Percentiles rank a stretch among this genome's conserved stretches.
Evolutionary conservation across 768 basidiomycete genomes (phyloP).

Genomic region (Mycena floridula): DNA sequence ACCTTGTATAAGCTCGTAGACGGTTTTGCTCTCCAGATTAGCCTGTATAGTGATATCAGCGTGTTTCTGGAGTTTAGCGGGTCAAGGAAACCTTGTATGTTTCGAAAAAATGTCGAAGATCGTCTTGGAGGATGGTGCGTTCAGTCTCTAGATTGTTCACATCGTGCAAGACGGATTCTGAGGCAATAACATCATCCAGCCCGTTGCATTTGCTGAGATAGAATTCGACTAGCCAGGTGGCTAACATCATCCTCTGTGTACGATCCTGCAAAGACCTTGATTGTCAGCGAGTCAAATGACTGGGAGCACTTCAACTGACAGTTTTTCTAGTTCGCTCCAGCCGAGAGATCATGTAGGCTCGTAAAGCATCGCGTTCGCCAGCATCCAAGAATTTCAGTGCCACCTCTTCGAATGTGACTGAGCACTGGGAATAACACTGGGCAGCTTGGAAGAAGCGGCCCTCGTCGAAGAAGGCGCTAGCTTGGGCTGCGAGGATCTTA

Average conservation of each 20-base stretch:
- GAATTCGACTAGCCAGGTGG: conserved; percentile 97
- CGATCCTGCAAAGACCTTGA: conserved; percentile 51
- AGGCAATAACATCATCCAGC: conserved; percentile 88
- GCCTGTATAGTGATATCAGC: conserved; percentile 35
- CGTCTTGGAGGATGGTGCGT: conserved; percentile 81
- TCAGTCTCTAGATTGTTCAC: conserved; percentile 82
- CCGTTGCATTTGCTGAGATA: conserved; percentile 96
- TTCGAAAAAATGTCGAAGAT: conserved; percentile 86
- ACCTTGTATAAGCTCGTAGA: conserved; percentile 89
- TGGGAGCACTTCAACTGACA: conserved; percentile 35
- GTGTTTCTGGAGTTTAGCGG: background rate
- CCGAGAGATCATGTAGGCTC: conserved; percentile 84
- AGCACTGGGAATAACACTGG: conserved; percentile 86
- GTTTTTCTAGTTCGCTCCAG: conserved; percentile 80
- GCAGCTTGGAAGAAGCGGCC: conserved; percentile 88
- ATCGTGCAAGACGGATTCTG: conserved; percentile 75
- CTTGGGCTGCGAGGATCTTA: conserved; percentile 77
- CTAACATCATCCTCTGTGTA: conserved; percentile 94
- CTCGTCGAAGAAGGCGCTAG: conserved; percentile 69
- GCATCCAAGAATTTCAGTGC: conserved; percentile 84
- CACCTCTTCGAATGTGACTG: conserved; percentile 86
- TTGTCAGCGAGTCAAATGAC: background rate
- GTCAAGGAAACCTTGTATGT: conserved; percentile 74
- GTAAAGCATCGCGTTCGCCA: conserved; percentile 83
- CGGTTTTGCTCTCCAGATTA: conserved; percentile 77